Evolutionary conservation across 176 grass and related monocot species (phyloP).

Genomic region (Bromus sterilis): DNA sequence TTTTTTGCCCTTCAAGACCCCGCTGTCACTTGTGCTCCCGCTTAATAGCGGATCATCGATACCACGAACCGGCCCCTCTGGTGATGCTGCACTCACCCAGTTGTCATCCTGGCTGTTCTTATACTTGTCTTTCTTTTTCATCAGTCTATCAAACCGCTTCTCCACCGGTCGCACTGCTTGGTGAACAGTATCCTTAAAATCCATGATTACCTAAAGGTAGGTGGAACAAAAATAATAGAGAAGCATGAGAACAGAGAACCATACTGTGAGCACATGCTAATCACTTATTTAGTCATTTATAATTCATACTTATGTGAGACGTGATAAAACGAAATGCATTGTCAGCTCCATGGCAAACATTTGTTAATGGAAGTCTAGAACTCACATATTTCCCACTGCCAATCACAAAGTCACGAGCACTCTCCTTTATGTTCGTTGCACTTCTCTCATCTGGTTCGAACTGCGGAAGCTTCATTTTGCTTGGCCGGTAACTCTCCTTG

Average conservation of each 20-base stretch:
- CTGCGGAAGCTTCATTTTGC: constrained; percentile 82
- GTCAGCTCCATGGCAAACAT: constrained; percentile 7
- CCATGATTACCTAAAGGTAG: constrained; percentile 71
- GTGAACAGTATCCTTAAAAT: constrained; percentile 92
- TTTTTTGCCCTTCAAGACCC: constrained; percentile 50
- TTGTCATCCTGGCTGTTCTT: constrained; percentile 74
- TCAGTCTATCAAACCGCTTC: constrained; percentile 66
- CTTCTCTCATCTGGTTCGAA: constrained; percentile 58
- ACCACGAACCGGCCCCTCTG: constrained; percentile 51
- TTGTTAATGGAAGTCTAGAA: constrained; percentile 17
- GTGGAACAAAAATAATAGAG: neutral
- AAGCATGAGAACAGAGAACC: neutral
- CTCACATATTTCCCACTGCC: constrained; percentile 95
- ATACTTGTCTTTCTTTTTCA: constrained; percentile 60
- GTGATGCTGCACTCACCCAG: constrained; percentile 49
- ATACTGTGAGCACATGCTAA: neutral
- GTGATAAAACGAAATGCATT: neutral
- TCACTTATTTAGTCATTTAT: neutral
- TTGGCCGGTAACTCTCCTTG: constrained; percentile 68
- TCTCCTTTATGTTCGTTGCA: constrained; percentile 76
- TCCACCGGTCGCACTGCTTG: constrained; percentile 83
- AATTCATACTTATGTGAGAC: neutral
- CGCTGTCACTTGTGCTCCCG: constrained; percentile 65
- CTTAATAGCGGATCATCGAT: constrained; percentile 85
- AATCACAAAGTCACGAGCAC: constrained; percentile 72